Evolutionary conservation across 495 filamentous ascomycete species (phyloP), one percentile per base, ranked within the genome.

Genomic region (Daldinia childiae): DNA sequence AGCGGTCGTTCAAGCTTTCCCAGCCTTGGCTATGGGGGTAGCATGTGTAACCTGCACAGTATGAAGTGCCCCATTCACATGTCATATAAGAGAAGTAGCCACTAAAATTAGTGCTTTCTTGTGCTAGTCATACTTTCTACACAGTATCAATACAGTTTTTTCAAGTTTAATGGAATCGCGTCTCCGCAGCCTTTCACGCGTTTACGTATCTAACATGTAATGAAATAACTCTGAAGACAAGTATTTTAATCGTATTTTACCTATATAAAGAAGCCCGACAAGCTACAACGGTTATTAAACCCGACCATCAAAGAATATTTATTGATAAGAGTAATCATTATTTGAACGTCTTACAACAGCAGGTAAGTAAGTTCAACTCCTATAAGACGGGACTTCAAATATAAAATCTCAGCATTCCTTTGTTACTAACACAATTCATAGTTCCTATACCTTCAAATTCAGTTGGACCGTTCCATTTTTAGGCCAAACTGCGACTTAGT

Each of bases 101-200:
- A 36, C 34, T 14, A 3, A 36, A 36, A 3, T 36, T 36, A 36
- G 34, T 36, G 14, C 34, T 3, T 36, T 36, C 12, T 36, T 36
- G 12, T 4, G 3, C 34, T 14, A 4, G 34, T 36, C 12, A 36
- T 36, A 41, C 15, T 8, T 41, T 17, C 15, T 17, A n/a, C 39
- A 41, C 39, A 41, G 39, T 48, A 24, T 48, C 1, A 0, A 24
- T 19, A 48, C 17, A 11, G 17, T 48, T 11, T 11, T 24, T 56
- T 45, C 7, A 26, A 62, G 52, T 75, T 76, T 74, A 76, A 78
- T 74, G 29, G 76, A 66, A 65, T 78, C 74, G 76, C 74, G 76
- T 77, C 72, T 74, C 41, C 38, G 38, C 54, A 54, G 59, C 34
- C 52, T 59, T 38, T 52, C 11, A 73, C 71, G 71, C 69, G 71